These are phyloP conservation scores for Inonotus hispidus DNA, from an alignment of 1,284 basidiomycete species.

Conservation along the genomic window DNA sequence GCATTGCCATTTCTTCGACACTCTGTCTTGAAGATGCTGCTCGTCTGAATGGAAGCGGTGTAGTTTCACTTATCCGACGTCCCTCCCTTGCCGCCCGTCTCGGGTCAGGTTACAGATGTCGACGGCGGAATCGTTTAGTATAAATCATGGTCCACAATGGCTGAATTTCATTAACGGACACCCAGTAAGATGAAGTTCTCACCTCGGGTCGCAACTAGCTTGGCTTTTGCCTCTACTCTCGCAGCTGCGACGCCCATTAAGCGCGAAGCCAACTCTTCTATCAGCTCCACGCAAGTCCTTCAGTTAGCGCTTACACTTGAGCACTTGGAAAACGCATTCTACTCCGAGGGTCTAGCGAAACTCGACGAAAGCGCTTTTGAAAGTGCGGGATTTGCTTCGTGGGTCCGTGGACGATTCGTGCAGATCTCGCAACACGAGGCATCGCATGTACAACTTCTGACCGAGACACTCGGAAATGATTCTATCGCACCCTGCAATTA, in stretches of 20 bases:
- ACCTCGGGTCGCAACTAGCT: not conserved
- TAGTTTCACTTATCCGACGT: too few species aligned
- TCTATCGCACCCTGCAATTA: conserved; percentile 39
- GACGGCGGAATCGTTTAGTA: not conserved
- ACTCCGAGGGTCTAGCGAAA: conserved; percentile 38
- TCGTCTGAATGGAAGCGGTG: too few species aligned
- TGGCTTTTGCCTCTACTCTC: not conserved
- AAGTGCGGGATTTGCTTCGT: conserved; percentile 45
- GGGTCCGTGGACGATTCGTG: conserved; percentile 43
- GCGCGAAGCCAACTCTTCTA: not conserved
- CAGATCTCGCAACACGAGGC: conserved; percentile 20
- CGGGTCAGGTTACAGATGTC: not conserved
- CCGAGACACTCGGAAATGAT: conserved; percentile 37
- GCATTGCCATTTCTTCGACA: too few species aligned
- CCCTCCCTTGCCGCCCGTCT: not conserved
- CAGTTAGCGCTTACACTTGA: conserved; percentile 64
- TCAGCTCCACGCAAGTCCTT: conserved; percentile 14
- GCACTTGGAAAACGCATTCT: conserved; percentile 66
- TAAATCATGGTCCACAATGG: not conserved
- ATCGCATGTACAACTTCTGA: conserved; percentile 43
- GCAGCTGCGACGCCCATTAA: conserved; percentile 3
- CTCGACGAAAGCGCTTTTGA: conserved; percentile 47
- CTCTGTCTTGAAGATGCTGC: too few species aligned
- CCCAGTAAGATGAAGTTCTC: conserved; percentile 3
- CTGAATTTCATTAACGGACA: not conserved